These are phyloP conservation scores for Suillus ampliporus DNA, from an alignment of 768 basidiomycete species.

Conservation along the genomic window DNA sequence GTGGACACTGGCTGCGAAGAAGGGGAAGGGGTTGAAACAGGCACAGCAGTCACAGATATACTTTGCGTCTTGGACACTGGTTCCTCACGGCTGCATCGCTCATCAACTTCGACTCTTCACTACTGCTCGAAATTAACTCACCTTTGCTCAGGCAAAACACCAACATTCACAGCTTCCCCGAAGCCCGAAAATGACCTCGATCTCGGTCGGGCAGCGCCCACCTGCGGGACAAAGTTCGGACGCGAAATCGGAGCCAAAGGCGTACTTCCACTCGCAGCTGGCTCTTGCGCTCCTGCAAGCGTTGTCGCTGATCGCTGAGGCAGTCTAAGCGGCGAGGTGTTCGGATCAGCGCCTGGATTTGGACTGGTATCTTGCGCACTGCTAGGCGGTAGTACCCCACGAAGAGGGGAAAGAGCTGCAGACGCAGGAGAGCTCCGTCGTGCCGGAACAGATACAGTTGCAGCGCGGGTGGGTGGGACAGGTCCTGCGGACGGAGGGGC, in stretches of 20 bases:
- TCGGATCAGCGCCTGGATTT: not conserved
- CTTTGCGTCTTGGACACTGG: constrained; percentile 18
- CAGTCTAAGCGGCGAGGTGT: constrained; percentile 14
- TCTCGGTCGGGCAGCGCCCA: constrained; percentile 52
- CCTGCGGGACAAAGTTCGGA: constrained; percentile 68
- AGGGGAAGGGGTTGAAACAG: constrained; percentile 3
- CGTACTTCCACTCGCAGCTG: constrained; percentile 2
- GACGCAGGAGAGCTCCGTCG: constrained; percentile 20
- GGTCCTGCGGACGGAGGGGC: constrained; percentile 1
- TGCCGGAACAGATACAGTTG: constrained; percentile 37
- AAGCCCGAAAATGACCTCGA: constrained; percentile 83
- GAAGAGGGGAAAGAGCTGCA: not conserved
- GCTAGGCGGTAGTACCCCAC: not conserved
- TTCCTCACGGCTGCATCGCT: constrained; percentile 28
- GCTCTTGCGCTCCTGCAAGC: not conserved
- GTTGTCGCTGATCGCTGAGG: constrained; percentile 26
- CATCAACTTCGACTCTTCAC: constrained; percentile 15
- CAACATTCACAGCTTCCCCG: constrained; percentile 39
- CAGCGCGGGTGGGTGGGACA: constrained; percentile 30
- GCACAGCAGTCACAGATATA: not conserved
- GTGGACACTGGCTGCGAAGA: not conserved
- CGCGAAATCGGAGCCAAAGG: constrained; percentile 47
- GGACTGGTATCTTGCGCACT: constrained; percentile 1
- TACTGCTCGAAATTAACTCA: constrained; percentile 13
- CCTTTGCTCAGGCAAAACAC: constrained; percentile 20